Base-by-base conservation (phyloP, 2,329 filamentous ascomycete species). In the Fusarium chaquense region DNA sequence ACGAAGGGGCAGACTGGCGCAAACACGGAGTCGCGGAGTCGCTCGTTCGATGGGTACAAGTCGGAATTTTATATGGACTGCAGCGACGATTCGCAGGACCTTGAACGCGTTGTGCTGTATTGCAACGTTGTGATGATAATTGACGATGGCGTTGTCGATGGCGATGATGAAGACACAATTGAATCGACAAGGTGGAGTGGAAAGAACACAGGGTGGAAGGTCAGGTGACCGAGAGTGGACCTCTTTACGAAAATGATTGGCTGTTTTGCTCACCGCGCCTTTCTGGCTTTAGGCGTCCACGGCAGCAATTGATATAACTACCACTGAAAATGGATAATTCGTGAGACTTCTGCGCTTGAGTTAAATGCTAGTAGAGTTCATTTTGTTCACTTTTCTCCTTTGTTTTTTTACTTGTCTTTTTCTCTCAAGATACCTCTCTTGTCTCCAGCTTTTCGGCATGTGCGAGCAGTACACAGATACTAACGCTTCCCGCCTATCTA, bases 1-100 rank as follows among this genome's bases (percentile, higher is more conserved):
- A 20, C 47, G 43, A 58, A 58, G 56, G 56, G 56, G 30, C 47
- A 52, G 15, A 32, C n/a, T 40, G 6, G n/a, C 38, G 38, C 28
- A 47, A 13, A 9, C 18, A 7, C 8, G 7, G 18, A 30, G 8
- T 8, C n/a, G 26, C 44, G 28, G 5, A 28, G 44, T 46, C 46
- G 40, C 56, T 53, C 47, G 47, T 58, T 58, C 43, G 40, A 53
- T 28, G 45, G 46, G 56, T 58, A 38, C 28, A 24, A 51, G 24
- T 38, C 47, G 36, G 38, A 30, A 26, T 58, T 53, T 58, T 58
- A 53, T 4, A 38, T 6, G 44, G 56, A n/a, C 40, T 45, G 32
- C 7, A 33, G 45, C 40, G 40, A 47, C 15, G 26, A 40, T 49
- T 32, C 16, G 20, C 33, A 9, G 18, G 26, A 24, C 16, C 33